A percentile compares a stretch with the other conserved stretches of the same genome.
These are phyloP conservation scores for barley (Hordeum vulgare) DNA, from an alignment of 176 grass and related monocot genomes.

Conservation along the genomic window DNA sequence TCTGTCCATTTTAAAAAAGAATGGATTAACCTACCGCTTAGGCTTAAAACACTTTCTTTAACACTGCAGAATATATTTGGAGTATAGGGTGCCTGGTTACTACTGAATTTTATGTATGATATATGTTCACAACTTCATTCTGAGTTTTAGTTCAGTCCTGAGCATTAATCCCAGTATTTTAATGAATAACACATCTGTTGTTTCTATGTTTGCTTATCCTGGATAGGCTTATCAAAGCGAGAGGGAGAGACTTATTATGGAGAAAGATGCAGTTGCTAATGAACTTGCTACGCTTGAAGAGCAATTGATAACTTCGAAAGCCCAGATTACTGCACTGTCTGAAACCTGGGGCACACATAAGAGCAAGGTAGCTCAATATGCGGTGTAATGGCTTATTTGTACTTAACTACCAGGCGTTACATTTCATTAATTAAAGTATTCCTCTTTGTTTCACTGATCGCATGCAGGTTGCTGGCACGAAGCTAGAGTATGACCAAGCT, in stretches of 20 bases:
- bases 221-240: slow-evolving; percentile 71
- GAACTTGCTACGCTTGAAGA: slow-evolving; percentile 80
- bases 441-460: not conserved
- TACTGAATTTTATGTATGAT: slow-evolving; percentile 12
- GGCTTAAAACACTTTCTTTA: too few relatives aligned
- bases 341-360: slow-evolving; percentile 51
- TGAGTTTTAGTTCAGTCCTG: not conserved
- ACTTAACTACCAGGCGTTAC: not conserved
- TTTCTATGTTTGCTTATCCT: slow-evolving; percentile 8
- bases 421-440: slow-evolving; percentile 15
- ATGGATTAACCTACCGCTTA: too few relatives aligned
- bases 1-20: too few relatives aligned
- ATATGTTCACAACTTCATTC: not conserved
- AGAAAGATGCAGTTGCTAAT: slow-evolving; percentile 80
- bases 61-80: not conserved
- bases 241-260: slow-evolving; percentile 86
- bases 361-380: slow-evolving; percentile 49
- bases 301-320: slow-evolving; percentile 58
- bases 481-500: slow-evolving; percentile 71
- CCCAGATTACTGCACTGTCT: slow-evolving; percentile 70
- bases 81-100: not conserved
- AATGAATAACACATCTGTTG: not conserved
- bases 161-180: not conserved
- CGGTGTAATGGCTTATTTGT: slow-evolving; percentile 18
- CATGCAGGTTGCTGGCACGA: slow-evolving; percentile 60